Percentiles rank a stretch among this genome's conserved stretches.
Evolutionary conservation across 805 yeast genomes (phyloP).

Genomic region (Candida alai): DNA sequence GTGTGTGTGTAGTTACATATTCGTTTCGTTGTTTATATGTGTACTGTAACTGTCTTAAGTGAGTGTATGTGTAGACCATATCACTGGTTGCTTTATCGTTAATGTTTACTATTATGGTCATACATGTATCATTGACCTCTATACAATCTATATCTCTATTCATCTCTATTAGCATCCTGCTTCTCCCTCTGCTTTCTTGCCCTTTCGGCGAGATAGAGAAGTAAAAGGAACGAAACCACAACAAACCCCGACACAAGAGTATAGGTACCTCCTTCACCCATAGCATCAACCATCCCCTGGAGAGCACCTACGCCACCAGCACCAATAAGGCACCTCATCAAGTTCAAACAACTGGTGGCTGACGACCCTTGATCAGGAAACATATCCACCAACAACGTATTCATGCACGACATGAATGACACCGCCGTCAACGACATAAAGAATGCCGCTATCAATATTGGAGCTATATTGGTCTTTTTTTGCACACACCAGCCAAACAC

Average conservation of each 20-base stretch:
- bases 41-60: no score
- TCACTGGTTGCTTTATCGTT: no score
- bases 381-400: constrained; percentile 66
- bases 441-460: constrained; percentile 52
- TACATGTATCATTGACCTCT: no score
- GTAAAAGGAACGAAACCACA: constrained; percentile 4
- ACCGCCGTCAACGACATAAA: constrained; percentile 52
- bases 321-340: constrained; percentile 62
- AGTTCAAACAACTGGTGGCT: constrained; percentile 64
- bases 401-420: constrained; percentile 50
- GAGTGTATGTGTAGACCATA: no score
- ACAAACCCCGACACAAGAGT: constrained; percentile 55
- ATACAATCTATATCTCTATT: background rate
- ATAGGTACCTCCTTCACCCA: constrained; percentile 73
- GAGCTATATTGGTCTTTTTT: constrained; percentile 42
- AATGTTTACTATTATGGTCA: no score
- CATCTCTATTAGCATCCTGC: background rate
- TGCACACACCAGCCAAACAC: constrained; percentile 72
- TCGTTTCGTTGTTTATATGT: no score
- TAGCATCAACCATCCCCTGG: constrained; percentile 47
- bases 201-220: constrained; percentile 3
- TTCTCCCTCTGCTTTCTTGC: background rate
- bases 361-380: constrained; percentile 67
- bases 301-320: constrained; percentile 69
- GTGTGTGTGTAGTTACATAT: no score